Conservation (phyloP, 2,329 filamentous ascomycete genomes). For the Penicillium verrucosum region DNA sequence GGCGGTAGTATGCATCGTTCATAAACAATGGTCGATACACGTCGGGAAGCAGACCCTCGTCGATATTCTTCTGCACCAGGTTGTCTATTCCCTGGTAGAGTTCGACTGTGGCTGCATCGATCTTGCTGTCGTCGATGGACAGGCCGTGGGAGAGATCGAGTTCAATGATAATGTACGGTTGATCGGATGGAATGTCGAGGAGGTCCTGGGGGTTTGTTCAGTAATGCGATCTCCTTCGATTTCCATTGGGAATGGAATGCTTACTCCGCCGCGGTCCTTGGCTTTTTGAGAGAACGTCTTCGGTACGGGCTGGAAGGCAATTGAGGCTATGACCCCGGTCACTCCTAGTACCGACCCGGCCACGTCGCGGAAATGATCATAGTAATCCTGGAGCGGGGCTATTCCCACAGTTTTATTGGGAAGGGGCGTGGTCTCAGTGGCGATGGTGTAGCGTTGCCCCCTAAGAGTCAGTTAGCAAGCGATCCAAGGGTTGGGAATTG, state of each 20-base stretch:
- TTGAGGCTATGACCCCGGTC: constrained; percentile 29
- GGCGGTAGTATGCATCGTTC: constrained; percentile 45
- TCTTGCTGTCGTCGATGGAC: constrained; percentile 33
- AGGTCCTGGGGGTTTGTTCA: constrained; percentile 31
- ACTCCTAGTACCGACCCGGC: constrained; percentile 28
- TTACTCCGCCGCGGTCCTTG: constrained; percentile 37
- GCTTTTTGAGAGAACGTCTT: constrained; percentile 33
- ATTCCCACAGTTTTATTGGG: constrained; percentile 30
- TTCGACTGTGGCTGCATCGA: constrained; percentile 40
- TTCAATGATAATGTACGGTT: constrained; percentile 47
- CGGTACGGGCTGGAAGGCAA: constrained; percentile 40
- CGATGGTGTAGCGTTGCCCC: constrained; percentile 42
- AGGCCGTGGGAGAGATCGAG: constrained; percentile 44
- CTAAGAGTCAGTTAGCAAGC: constrained; percentile 11
- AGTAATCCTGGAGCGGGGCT: constrained; percentile 31
- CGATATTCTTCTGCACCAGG: constrained; percentile 33
- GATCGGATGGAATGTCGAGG: constrained; percentile 39
- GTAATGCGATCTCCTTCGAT: not conserved
- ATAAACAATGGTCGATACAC: constrained; percentile 47
- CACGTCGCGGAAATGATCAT: constrained; percentile 35
- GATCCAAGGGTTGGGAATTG: not conserved
- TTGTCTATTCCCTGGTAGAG: constrained; percentile 39
- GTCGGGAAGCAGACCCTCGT: constrained; percentile 36
- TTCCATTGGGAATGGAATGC: constrained; percentile 10
- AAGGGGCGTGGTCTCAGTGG: constrained; percentile 40